These are phyloP conservation scores for Cystofilobasidium capitatum DNA, from an alignment of 768 basidiomycete genomes.

Conservation along the genomic window DNA sequence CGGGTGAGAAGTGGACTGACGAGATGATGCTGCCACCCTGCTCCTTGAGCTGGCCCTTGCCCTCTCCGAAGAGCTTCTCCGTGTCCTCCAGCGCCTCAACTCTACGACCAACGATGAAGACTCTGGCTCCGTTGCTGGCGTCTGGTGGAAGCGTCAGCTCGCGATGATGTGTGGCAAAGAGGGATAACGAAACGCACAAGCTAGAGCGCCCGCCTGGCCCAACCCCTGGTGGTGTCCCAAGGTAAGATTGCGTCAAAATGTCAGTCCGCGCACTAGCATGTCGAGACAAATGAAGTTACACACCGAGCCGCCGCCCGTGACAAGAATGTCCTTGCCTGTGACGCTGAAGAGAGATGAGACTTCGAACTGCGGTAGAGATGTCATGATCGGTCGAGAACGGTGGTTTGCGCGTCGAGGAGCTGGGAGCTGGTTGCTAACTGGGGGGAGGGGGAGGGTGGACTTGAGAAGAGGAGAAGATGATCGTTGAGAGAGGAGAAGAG, in stretches of 20 bases:
- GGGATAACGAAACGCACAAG: not conserved
- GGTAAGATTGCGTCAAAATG: too few relatives aligned
- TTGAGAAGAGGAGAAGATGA: too few relatives aligned
- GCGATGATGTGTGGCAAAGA: too few relatives aligned
- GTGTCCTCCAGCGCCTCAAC: not conserved
- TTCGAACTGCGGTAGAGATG: not conserved
- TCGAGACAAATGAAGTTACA: too few relatives aligned
- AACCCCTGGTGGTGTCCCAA: too few relatives aligned
- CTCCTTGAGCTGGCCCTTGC: not conserved
- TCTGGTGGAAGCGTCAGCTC: not conserved
- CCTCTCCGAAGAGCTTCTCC: not conserved
- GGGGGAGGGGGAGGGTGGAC: too few relatives aligned
- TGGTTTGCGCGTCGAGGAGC: too few relatives aligned
- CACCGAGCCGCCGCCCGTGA: conserved; percentile 5
- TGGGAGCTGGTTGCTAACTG: too few relatives aligned
- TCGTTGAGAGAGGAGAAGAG: too few relatives aligned
- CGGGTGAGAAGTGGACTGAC: not conserved
- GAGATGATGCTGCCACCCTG: not conserved
- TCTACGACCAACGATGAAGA: not conserved
- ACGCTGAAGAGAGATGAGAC: not conserved
- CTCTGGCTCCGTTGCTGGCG: conserved; percentile 5
- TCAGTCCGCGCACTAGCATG: too few relatives aligned
- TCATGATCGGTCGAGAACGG: not conserved
- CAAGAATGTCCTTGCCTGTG: conserved; percentile 2
- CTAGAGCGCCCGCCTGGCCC: not conserved